These are phyloP conservation scores for Neoconidiobolus thromboides DNA, from an alignment of 371 early-diverging fungal species.

Conservation along the genomic window DNA sequence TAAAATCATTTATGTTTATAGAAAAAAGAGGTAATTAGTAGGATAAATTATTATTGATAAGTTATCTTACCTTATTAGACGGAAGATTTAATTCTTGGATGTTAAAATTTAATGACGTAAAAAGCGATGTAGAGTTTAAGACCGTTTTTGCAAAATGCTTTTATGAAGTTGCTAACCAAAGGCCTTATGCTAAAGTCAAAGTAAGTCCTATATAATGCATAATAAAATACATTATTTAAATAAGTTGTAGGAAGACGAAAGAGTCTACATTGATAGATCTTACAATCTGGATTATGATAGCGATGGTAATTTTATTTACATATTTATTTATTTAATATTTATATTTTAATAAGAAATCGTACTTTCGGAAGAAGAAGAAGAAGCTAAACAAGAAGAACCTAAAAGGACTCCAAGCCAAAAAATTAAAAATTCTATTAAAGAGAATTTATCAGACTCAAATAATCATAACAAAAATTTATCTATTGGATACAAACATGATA, in stretches of 20 bases:
- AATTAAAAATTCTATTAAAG: not conserved
- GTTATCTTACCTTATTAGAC: not conserved
- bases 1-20: too few species aligned
- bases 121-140: not conserved
- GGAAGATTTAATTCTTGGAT: not conserved
- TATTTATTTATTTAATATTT: not conserved
- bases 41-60: too few species aligned
- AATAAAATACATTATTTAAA: not conserved
- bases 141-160: not conserved
- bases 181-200: not conserved
- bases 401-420: not conserved
- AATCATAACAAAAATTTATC: constrained; percentile 39
- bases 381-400: constrained; percentile 9
- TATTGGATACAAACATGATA: constrained; percentile 49
- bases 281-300: not conserved
- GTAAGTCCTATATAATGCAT: not conserved
- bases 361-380: constrained; percentile 11
- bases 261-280: not conserved
- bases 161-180: not conserved
- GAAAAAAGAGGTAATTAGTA: too few species aligned
- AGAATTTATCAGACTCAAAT: not conserved
- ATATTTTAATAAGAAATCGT: constrained; percentile 8
- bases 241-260: not conserved
- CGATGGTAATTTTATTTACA: not conserved
- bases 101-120: not conserved